Conservation (phyloP, 2,329 filamentous ascomycete genomes). For the Aspergillus cejpii region DNA sequence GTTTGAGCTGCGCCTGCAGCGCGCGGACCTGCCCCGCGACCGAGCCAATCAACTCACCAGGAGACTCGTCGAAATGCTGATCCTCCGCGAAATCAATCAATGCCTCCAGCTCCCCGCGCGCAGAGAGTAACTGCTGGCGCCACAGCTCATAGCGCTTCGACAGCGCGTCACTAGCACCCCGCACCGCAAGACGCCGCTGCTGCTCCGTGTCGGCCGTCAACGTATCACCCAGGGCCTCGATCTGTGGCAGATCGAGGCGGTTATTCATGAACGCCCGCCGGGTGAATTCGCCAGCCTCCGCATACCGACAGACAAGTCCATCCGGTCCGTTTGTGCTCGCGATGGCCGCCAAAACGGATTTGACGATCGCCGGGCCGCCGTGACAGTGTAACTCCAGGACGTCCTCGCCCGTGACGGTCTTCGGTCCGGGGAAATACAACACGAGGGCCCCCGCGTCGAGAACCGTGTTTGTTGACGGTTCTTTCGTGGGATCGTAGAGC, state of each 20-base stretch:
- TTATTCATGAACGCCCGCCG: conserved; percentile 82
- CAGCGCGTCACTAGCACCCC: conserved; percentile 64
- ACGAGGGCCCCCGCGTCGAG: conserved; percentile 74
- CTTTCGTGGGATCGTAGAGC: conserved; percentile 54
- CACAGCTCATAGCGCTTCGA: conserved; percentile 74
- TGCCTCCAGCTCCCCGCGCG: conserved; percentile 86
- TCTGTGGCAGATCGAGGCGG: conserved; percentile 78
- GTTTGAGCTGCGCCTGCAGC: conserved; percentile 57
- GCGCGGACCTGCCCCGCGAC: conserved; percentile 58
- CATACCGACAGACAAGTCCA: conserved; percentile 60
- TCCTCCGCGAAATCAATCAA: conserved; percentile 97
- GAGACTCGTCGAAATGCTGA: conserved; percentile 90
- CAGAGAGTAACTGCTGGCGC: conserved; percentile 68
- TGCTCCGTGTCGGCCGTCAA: conserved; percentile 74
- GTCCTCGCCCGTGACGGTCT: conserved; percentile 86
- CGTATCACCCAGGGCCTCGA: conserved; percentile 57
- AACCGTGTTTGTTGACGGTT: conserved; percentile 38
- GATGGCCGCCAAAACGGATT: conserved; percentile 75
- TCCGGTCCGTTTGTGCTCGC: conserved; percentile 36
- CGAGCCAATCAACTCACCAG: conserved; percentile 61
- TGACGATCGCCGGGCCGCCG: conserved; percentile 80
- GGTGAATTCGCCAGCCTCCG: conserved; percentile 93
- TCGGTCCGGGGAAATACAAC: conserved; percentile 72
- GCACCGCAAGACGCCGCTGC: conserved; percentile 78
- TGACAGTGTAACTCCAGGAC: conserved; percentile 92